Evolutionary conservation across 495 filamentous ascomycete species (phyloP), one percentile per base, ranked within the genome.

Genomic region (Penicillium lividum): DNA sequence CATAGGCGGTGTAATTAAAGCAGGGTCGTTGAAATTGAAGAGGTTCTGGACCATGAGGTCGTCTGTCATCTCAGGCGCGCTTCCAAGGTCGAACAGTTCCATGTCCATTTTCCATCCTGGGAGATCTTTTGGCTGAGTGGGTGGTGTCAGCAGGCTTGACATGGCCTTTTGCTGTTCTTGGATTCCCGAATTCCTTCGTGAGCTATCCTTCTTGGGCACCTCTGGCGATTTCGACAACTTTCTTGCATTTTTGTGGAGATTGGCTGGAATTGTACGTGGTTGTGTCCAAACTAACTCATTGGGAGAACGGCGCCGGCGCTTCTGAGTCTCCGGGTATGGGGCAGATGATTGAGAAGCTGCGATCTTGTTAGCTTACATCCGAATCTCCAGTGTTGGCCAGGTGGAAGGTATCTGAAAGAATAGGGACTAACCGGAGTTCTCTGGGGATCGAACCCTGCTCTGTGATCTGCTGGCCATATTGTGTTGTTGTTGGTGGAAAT

Each of bases 231-330:
- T 29, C n/a, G 46, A 49, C 15, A 49, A 6, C 22, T 27, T 30
- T 16, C 46, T 29, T 2, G 28, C 46, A 15, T 49, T 49, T 30
- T 27, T 49, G 28, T 49, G 46, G 7, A 49, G 46, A 49, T 11
- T 8, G 4, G 46, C 25, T 31, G 46, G 28, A 15, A 49, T 49
- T 7, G 46, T 49, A 7, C 46, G 46, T 16, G 46, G 46, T 30
- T 49, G 46, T 30, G 46, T 49, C 46, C 46, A 49, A 3, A 49
- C 46, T 8, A 49, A 29, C 13, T 49, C 46, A 5, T 49, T 49
- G 5, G 46, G 46, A 29, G 46, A 29, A 33, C 46, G 46, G 28
- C 46, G 46, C 11, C 46, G 46, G 27, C 46, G 27, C 46, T 49
- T 49, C 7, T 27, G 27, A 49, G 25, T 29, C 46, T 49, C 46